phyloP scores from a whole-genome alignment of 805 yeast genomes.

The Myxozyma melibiosi region DNA sequence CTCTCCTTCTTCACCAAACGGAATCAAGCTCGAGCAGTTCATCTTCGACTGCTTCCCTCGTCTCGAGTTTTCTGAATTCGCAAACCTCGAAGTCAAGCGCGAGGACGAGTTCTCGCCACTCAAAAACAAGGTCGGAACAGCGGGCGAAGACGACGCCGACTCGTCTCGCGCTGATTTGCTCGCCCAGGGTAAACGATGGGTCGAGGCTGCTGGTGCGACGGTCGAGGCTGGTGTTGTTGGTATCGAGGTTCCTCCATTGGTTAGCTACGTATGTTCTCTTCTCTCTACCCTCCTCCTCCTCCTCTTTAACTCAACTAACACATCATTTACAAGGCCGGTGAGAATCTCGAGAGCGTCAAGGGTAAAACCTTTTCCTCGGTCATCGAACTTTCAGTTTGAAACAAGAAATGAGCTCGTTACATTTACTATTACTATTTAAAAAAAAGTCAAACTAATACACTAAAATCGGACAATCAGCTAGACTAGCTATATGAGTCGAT shows the following conservation, averaged over 20 bases:
- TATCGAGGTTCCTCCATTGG: constrained; percentile 76
- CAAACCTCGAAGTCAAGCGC: constrained; percentile 89
- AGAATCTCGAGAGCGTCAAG: constrained; percentile 59
- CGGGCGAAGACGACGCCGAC: constrained; percentile 74
- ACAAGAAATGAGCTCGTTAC: not conserved
- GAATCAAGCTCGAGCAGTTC: constrained; percentile 93
- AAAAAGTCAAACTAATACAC: not conserved
- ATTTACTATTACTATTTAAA: not conserved
- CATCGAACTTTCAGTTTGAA: not conserved
- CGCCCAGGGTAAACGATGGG: constrained; percentile 73
- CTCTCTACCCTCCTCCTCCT: constrained; percentile 77
- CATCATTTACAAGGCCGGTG: constrained; percentile 52
- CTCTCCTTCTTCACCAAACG: constrained; percentile 79
- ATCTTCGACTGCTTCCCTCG: constrained; percentile 94
- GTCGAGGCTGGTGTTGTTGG: constrained; percentile 44
- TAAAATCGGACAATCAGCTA: too few relatives aligned
- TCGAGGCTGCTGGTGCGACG: constrained; percentile 62
- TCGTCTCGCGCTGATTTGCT: constrained; percentile 71
- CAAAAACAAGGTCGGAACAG: constrained; percentile 63
- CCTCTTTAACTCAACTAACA: constrained; percentile 51
- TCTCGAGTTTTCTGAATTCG: constrained; percentile 70
- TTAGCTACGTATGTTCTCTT: constrained; percentile 64
- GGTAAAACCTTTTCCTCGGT: constrained; percentile 47
- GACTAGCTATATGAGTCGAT: too few relatives aligned
- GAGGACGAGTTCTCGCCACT: constrained; percentile 87